A percentile compares a stretch with the other conserved stretches of the same genome.
These are phyloP conservation scores for Lonicera japonica DNA, from an alignment of 129 eudicot species.

Conservation along the genomic window DNA sequence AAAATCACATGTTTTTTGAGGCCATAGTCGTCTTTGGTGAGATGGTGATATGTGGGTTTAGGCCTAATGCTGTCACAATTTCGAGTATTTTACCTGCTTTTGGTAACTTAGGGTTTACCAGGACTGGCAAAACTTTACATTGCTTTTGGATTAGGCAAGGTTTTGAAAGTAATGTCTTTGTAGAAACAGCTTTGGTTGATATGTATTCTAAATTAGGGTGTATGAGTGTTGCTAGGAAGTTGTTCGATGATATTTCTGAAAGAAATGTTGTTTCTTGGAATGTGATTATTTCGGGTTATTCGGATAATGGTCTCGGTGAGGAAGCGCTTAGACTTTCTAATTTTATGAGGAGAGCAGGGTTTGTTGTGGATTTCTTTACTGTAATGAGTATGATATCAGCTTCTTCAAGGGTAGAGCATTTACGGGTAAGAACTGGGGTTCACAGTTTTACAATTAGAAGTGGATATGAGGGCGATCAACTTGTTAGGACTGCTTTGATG, in stretches of 20 bases:
- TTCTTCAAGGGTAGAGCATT: constrained; percentile 26
- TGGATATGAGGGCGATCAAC: constrained; percentile 24
- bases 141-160: constrained; percentile 35
- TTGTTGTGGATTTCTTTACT: constrained; percentile 30
- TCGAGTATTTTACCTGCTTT: constrained; percentile 33
- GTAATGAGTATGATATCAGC: constrained; percentile 30
- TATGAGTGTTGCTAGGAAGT: constrained; percentile 22
- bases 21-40: constrained; percentile 13
- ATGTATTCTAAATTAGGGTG: constrained; percentile 53
- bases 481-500: constrained; percentile 38
- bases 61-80: constrained; percentile 35
- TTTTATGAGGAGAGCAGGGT: constrained; percentile 32
- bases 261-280: constrained; percentile 66
- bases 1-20: constrained; percentile 15
- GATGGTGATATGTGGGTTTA: constrained; percentile 16
- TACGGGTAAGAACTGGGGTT: constrained; percentile 11
- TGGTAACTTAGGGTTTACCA: constrained; percentile 16
- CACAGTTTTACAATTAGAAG: constrained; percentile 31
- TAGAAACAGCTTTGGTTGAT: constrained; percentile 49
- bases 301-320: constrained; percentile 25
- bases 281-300: constrained; percentile 49
- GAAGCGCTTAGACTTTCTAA: constrained; percentile 31
- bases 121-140: constrained; percentile 38
- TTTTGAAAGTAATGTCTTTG: constrained; percentile 38
- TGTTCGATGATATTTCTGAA: constrained; percentile 51